Evolutionary conservation across 306 rosid genomes (phyloP).

Genomic region (cucumber (Cucumis sativus)): Cucumber_9930_V3 NC_026656.2:23022501-23023000

Average conservation of each 20-base stretch:
- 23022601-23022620: neutral
- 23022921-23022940: neutral
- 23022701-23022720: neutral
- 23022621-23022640: neutral
- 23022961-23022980: neutral
- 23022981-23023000: neutral
- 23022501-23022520: neutral
- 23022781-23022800: neutral
- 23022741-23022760: neutral
- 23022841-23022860: neutral
- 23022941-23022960: neutral
- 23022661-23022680: neutral
- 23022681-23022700: neutral
- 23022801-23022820: neutral
- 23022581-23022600: neutral
- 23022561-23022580: neutral
- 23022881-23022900: neutral
- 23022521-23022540: slow-evolving; percentile 16
- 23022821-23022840: neutral
- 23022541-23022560: slow-evolving; percentile 26
- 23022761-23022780: neutral
- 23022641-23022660: neutral
- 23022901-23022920: neutral
- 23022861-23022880: neutral
- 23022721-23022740: neutral